Percentiles rank a stretch among this genome's conserved stretches.
These are phyloP conservation scores for Aristolochia contorta DNA, from an alignment of 164 flowering plant genomes.

Conservation along the genomic window DNA sequence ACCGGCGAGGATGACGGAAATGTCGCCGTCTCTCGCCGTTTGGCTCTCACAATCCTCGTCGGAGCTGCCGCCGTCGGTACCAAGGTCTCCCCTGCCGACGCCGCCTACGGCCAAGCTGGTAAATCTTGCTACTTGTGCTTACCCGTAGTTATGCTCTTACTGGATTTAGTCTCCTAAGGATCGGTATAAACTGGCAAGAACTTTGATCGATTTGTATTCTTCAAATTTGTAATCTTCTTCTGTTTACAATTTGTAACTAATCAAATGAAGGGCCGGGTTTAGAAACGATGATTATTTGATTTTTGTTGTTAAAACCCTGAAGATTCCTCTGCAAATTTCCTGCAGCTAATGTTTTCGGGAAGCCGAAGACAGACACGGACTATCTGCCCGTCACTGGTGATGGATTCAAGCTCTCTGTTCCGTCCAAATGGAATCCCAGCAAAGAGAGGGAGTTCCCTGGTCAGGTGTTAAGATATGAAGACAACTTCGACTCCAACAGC, in stretches of 20 bases:
- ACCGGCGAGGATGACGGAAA: constrained; percentile 16
- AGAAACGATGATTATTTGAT: too few species aligned
- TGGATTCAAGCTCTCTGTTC: constrained; percentile 70
- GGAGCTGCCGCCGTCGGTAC: constrained; percentile 86
- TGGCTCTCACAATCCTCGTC: constrained; percentile 81
- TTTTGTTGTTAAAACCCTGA: too few species aligned
- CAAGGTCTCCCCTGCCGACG: constrained; percentile 92
- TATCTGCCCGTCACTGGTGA: constrained; percentile 57
- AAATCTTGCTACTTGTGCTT: constrained; percentile 3
- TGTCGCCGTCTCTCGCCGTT: constrained; percentile 46
- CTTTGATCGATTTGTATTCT: too few species aligned
- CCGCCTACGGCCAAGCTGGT: constrained; percentile 97
- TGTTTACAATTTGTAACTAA: too few species aligned
- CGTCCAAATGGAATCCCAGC: constrained; percentile 98
- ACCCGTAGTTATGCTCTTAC: too few species aligned
- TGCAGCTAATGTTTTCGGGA: constrained; percentile 94
- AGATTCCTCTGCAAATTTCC: neutral
- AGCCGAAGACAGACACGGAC: constrained; percentile 88
- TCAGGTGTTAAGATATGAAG: constrained; percentile 85
- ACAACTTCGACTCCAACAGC: constrained; percentile 84
- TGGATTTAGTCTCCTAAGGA: too few species aligned
- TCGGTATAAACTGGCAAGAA: too few species aligned
- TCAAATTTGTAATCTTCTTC: too few species aligned
- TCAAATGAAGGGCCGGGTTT: too few species aligned
- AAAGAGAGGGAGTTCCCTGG: constrained; percentile 88